phyloP scores from a whole-genome alignment of 768 basidiomycete species.

The Suillus americanus region DNA sequence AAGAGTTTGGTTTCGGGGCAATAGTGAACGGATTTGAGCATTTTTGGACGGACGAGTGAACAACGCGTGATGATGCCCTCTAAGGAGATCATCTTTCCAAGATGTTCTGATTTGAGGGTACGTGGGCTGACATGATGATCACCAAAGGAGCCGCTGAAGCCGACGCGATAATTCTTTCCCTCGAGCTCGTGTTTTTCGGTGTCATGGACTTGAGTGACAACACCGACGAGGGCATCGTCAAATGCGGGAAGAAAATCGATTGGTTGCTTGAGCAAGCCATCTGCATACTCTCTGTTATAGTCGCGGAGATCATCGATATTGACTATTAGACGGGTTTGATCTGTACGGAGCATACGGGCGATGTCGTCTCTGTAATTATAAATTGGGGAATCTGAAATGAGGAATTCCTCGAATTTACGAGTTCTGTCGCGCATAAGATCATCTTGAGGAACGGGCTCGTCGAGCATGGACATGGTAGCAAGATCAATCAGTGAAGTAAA shows the following conservation, averaged over 20 bases:
- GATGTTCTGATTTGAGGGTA: slow-evolving; percentile 81
- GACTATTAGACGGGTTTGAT: slow-evolving; percentile 87
- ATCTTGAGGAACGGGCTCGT: slow-evolving; percentile 62
- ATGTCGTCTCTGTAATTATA: slow-evolving; percentile 89
- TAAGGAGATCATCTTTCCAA: slow-evolving; percentile 94
- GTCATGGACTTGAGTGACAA: slow-evolving; percentile 75
- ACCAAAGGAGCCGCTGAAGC: slow-evolving; percentile 94
- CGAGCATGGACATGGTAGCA: slow-evolving; percentile 34
- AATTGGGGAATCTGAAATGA: slow-evolving; percentile 61
- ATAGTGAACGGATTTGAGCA: slow-evolving; percentile 96
- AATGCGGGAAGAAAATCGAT: slow-evolving; percentile 86
- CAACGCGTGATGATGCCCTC: slow-evolving; percentile 99
- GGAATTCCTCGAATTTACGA: slow-evolving; percentile 81
- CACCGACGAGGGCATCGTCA: slow-evolving; percentile 75
- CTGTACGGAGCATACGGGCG: slow-evolving; percentile 74
- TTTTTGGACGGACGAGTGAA: slow-evolving; percentile 96
- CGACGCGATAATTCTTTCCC: slow-evolving; percentile 81
- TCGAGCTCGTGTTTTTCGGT: slow-evolving; percentile 78
- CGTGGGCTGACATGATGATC: slow-evolving; percentile 97
- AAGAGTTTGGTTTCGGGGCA: slow-evolving; percentile 85
- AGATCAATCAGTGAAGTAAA: neutral
- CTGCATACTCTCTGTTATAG: slow-evolving; percentile 83
- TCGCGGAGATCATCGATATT: slow-evolving; percentile 96
- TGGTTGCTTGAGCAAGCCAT: slow-evolving; percentile 88
- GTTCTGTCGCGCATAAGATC: slow-evolving; percentile 77